A percentile compares a stretch with the other conserved stretches of the same genome.
Evolutionary conservation across 2,329 filamentous ascomycete genomes (phyloP).

Genomic region (Talaromyces marneffei): DNA sequence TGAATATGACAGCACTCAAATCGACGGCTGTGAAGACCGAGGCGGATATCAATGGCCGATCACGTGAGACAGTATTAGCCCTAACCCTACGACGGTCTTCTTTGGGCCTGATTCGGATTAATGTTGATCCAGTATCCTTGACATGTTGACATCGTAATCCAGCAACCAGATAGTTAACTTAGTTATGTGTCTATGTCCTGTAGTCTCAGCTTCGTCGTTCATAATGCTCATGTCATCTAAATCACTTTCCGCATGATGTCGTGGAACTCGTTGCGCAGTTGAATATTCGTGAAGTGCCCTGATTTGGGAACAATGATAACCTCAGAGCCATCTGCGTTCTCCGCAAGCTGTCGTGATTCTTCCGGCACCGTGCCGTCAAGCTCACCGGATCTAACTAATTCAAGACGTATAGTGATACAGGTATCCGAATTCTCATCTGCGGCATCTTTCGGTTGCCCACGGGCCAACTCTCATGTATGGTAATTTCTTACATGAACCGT

Average conservation of each 20-base stretch:
- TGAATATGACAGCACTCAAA: neutral
- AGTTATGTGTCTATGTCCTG: too few relatives aligned
- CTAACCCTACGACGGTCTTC: neutral
- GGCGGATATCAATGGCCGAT: neutral
- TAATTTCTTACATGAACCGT: too few relatives aligned
- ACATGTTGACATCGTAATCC: too few relatives aligned
- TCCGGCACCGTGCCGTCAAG: too few relatives aligned
- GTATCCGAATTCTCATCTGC: too few relatives aligned
- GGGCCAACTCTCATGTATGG: too few relatives aligned
- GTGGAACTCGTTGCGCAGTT: neutral
- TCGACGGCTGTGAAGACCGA: neutral
- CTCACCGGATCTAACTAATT: too few relatives aligned
- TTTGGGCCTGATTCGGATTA: neutral
- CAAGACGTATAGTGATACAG: too few relatives aligned
- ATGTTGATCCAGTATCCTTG: neutral
- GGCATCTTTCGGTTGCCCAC: too few relatives aligned
- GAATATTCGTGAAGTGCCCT: neutral
- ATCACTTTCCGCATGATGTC: neutral
- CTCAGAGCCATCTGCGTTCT: neutral
- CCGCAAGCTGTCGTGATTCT: neutral
- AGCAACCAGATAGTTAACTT: too few relatives aligned
- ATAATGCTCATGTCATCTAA: neutral
- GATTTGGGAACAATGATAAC: neutral
- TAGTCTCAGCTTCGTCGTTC: too few relatives aligned
- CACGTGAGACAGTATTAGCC: neutral